These are phyloP conservation scores for Dendrocalamus latiflorus DNA, from an alignment of 202 grass and related monocot genomes.

Conservation along the genomic window DNA sequence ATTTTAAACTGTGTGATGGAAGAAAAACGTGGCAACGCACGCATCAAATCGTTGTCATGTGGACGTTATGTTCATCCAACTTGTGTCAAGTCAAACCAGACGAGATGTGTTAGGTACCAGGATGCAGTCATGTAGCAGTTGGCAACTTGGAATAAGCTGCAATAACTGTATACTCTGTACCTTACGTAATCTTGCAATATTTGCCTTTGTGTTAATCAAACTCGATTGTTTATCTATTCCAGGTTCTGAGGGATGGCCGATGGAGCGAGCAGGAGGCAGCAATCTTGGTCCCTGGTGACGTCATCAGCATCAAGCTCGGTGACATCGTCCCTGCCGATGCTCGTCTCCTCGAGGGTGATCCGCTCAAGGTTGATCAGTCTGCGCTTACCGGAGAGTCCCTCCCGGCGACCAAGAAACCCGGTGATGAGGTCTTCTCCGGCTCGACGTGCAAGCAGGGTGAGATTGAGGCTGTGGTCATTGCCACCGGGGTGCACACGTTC, in stretches of 20 bases:
- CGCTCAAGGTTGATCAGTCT: conserved; percentile 93
- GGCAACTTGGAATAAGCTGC: not conserved
- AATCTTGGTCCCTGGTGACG: conserved; percentile 89
- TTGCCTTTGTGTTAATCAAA: not conserved
- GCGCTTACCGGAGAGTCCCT: conserved; percentile 89
- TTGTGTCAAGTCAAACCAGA: not conserved
- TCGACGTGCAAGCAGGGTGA: conserved; percentile 96
- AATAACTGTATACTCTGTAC: not conserved
- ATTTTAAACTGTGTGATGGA: not conserved
- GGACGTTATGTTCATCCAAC: too few species aligned
- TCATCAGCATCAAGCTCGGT: conserved; percentile 93
- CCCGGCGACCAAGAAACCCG: conserved; percentile 65
- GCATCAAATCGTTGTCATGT: not conserved
- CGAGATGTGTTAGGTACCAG: conserved; percentile 10
- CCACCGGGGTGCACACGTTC: conserved; percentile 98
- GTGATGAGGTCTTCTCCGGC: conserved; percentile 91
- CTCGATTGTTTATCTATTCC: conserved; percentile 48
- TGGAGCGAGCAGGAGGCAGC: conserved; percentile 93
- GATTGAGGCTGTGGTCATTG: conserved; percentile 97
- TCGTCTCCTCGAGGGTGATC: conserved; percentile 89
- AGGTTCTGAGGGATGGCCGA: conserved; percentile 84
- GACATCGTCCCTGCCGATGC: conserved; percentile 97
- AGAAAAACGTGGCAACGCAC: not conserved
- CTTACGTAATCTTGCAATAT: not conserved
- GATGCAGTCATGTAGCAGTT: not conserved